Evolutionary conservation across 225 moss, liverwort and hornwort species (phyloP).

Genomic region (Rhytidiadelphus loreus): DNA sequence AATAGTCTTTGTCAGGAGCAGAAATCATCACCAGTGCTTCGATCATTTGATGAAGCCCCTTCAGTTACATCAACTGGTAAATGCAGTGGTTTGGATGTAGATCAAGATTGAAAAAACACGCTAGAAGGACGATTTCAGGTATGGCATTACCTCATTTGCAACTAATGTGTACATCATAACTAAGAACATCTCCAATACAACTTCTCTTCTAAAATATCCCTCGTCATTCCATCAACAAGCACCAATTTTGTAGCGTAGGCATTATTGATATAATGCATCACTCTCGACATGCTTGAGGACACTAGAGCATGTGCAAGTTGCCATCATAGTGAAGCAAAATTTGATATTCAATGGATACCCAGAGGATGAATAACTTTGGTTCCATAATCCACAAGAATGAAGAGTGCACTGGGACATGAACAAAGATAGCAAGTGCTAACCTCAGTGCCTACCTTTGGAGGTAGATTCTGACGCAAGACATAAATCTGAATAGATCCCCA

Average conservation of each 20-base stretch:
- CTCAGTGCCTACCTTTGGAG: background rate
- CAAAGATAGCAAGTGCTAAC: background rate
- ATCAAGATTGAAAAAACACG: background rate
- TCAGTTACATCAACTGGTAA: background rate
- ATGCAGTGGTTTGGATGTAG: background rate
- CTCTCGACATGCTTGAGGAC: background rate
- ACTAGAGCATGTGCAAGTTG: background rate
- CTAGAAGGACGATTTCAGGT: background rate
- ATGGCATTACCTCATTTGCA: background rate
- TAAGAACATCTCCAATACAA: background rate
- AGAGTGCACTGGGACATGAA: background rate
- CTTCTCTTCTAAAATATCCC: background rate
- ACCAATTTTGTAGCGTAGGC: background rate
- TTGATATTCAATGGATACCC: background rate
- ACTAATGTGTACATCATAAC: background rate
- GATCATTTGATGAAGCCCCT: background rate
- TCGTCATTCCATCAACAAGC: background rate
- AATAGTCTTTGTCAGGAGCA: background rate
- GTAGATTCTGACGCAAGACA: background rate
- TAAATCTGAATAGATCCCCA: background rate
- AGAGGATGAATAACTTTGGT: background rate
- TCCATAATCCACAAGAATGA: background rate
- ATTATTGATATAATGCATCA: background rate
- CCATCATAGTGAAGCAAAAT: background rate
- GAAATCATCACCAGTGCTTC: background rate